Percentiles rank a stretch among this genome's conserved stretches.
Evolutionary conservation across 2,329 filamentous ascomycete species (phyloP).

Genomic region (Alternaria postmessia): DNA sequence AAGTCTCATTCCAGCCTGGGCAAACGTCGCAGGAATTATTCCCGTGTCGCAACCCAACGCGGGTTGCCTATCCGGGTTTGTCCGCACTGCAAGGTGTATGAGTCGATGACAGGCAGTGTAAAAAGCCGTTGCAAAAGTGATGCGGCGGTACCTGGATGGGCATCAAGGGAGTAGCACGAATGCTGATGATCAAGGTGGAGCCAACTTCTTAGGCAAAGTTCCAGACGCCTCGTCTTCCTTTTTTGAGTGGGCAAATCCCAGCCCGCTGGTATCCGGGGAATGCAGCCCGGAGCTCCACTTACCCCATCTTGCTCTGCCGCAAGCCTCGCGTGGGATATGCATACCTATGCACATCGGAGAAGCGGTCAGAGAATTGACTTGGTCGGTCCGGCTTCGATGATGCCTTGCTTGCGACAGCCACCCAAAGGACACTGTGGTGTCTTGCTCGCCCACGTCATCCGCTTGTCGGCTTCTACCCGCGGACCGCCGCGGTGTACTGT

Average conservation of each 20-base stretch:
- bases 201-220: constrained; percentile 10
- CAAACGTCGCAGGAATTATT: constrained; percentile 12
- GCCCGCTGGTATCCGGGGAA: constrained; percentile 34
- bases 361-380: constrained; percentile 36
- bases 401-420: constrained; percentile 21
- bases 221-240: constrained; percentile 28
- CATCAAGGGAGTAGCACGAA: constrained; percentile 9
- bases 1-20: constrained; percentile 14
- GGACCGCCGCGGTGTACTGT: constrained; percentile 6
- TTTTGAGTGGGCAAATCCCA: constrained; percentile 21
- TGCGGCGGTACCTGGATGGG: constrained; percentile 1
- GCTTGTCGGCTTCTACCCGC: constrained; percentile 15
- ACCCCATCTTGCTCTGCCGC: constrained; percentile 27
- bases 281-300: constrained; percentile 33
- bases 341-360: constrained; percentile 20
- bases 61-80: constrained; percentile 11
- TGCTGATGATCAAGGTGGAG: constrained; percentile 20
- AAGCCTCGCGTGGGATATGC: constrained; percentile 37
- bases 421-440: constrained; percentile 17
- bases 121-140: background rate
- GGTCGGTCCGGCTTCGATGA: constrained; percentile 15
- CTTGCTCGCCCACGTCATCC: constrained; percentile 19
- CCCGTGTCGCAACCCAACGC: constrained; percentile 11
- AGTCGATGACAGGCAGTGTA: constrained; percentile 5
- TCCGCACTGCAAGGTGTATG: constrained; percentile 4